These are phyloP conservation scores for Ajuga chamaepitys DNA, from an alignment of 257 asterid species.

Conservation along the genomic window DNA sequence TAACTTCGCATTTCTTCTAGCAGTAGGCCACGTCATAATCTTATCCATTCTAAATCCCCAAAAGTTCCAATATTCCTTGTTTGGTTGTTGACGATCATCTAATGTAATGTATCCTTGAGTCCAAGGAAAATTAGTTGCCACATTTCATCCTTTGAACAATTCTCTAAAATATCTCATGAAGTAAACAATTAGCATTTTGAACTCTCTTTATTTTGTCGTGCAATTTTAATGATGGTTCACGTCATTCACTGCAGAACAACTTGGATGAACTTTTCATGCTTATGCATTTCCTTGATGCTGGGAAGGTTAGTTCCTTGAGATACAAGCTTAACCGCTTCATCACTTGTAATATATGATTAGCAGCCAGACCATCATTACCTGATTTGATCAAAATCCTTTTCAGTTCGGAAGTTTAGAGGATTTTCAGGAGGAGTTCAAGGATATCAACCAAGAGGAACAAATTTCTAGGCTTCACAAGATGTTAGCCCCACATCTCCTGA, in stretches of 20 bases:
- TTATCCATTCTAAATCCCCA: not conserved
- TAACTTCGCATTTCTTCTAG: not conserved
- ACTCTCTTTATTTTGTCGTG: not conserved
- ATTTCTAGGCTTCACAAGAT: slow-evolving; percentile 94
- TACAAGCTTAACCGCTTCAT: not conserved
- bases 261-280: slow-evolving; percentile 99
- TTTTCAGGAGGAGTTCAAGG: slow-evolving; percentile 98
- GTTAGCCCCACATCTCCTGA: slow-evolving; percentile 95
- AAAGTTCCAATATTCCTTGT: not conserved
- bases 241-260: slow-evolving; percentile 71
- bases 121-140: not conserved
- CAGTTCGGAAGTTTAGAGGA: slow-evolving; percentile 95
- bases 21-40: not conserved
- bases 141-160: slow-evolving; percentile 4
- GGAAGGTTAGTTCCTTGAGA: slow-evolving; percentile 60
- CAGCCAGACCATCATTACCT: not conserved
- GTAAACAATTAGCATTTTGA: not conserved
- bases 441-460: slow-evolving; percentile 97
- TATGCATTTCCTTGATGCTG: slow-evolving; percentile 99
- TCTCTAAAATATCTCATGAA: slow-evolving; percentile 9
- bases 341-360: slow-evolving; percentile 11
- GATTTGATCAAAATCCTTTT: slow-evolving; percentile 21
- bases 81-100: not conserved
- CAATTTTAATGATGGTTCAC: slow-evolving; percentile 19
- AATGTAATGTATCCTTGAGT: slow-evolving; percentile 1